Evolutionary conservation across 768 basidiomycete genomes (phyloP), one percentile per base, ranked within the genome.

Genomic region (Phlebiopsis gigantea): DNA sequence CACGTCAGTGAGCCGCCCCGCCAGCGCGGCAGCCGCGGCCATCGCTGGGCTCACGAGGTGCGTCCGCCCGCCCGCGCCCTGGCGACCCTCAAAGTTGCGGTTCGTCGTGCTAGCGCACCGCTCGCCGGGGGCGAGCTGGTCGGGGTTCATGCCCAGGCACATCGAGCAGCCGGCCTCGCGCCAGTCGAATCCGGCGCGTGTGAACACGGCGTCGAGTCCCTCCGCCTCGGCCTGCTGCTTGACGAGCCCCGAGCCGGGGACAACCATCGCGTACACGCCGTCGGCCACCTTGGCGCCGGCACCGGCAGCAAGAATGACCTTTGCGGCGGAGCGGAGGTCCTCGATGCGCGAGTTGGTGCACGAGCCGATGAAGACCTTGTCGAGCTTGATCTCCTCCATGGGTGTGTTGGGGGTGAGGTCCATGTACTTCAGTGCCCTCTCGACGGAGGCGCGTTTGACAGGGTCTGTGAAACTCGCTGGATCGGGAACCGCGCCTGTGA

Each of bases 71-170:
- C 82, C 81, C 1, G 82, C 77, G 53, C 83, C 71, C 77, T 83
- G 68, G 71, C 83, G 77, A 31, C 82, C 82, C 69, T 85, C 82
- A 60, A 85, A 84, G 73, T 85, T 84, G 60, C 83, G 74, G 74
- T 84, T 84, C 60, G 79, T 81, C 42, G 83, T 85, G 57, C 77
- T 79, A 3, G 83, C 83, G 65, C 83, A 85, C 53, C 83, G 77
- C 62, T 75, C 69, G 15, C 78, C 79, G 0, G 82, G 83, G 41
- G 72, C 67, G 57, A 85, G 77, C 69, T 83, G 80, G 67, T 85
- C 83, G 26, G 82, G 81, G 74, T 85, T 85, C 83, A 85, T 85
- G 44, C 83, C 83, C 51, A 85, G 69, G 70, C 83, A 85, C 83
- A 85, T 85, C 26, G 83, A 85, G 69, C 83, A 85, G 30, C 83